Conservation (phyloP, 2,329 filamentous ascomycete species). For the Alternaria hordeiaustralica region DNA sequence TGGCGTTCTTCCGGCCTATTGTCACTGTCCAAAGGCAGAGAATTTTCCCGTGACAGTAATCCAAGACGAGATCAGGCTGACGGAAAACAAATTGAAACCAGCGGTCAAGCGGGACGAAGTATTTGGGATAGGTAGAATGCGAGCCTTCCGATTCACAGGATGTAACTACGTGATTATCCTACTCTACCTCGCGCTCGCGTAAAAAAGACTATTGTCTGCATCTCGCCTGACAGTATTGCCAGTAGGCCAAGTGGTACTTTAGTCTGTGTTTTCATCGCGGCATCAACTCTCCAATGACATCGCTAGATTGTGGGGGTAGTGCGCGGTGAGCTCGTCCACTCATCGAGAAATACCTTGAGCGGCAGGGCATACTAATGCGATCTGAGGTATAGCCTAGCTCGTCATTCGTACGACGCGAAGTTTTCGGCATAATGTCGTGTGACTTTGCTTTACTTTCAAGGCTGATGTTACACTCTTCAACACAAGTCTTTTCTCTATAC, state of each 20-base stretch:
- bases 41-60: neutral
- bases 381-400: too few relatives aligned
- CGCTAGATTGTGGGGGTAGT: neutral
- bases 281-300: neutral
- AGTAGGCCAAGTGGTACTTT: neutral
- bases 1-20: neutral
- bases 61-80: neutral
- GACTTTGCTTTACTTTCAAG: too few relatives aligned
- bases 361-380: too few relatives aligned
- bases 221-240: neutral
- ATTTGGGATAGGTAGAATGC: neutral
- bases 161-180: neutral
- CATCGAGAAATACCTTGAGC: too few relatives aligned
- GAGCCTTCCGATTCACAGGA: neutral
- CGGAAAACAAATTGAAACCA: neutral
- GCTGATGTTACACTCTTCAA: too few relatives aligned
- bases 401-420: too few relatives aligned
- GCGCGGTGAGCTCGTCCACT: too few relatives aligned
- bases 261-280: neutral
- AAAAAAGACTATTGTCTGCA: neutral
- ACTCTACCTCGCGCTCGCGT: neutral
- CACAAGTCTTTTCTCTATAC: too few relatives aligned
- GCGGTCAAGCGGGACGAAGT: neutral
- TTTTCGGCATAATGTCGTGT: too few relatives aligned
- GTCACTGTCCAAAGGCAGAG: neutral